Percentiles rank a stretch among this genome's conserved stretches.
Evolutionary conservation across 169 alveolate genomes (phyloP).

Genomic region (Plasmodium cynomolgi): DNA sequence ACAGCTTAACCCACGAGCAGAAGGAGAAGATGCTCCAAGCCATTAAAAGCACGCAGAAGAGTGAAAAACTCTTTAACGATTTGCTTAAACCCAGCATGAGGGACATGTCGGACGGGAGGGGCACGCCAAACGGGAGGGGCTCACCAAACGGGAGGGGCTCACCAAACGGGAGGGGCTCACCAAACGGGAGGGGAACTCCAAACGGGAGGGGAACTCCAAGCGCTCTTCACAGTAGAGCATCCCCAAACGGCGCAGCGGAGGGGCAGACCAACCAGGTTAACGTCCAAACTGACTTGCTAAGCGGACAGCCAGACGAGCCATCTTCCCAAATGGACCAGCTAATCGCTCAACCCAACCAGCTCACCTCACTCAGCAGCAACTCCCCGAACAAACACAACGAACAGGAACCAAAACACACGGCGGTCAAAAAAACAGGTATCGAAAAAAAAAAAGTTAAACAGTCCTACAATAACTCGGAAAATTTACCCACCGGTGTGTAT

Average conservation of each 20-base stretch:
- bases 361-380: neutral
- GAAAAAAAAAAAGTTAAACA: constrained; percentile 54
- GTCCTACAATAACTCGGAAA: constrained; percentile 21
- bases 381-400: neutral
- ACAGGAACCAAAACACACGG: neutral
- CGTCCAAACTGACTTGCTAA: neutral
- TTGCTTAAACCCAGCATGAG: constrained; percentile 12
- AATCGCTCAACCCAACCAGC: neutral
- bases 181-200: neutral
- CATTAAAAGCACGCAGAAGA: constrained; percentile 55
- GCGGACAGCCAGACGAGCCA: neutral
- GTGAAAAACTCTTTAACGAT: constrained; percentile 65
- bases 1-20: constrained; percentile 29
- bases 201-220: neutral
- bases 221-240: neutral
- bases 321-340: neutral
- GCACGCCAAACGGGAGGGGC: constrained; percentile 22
- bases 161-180: neutral
- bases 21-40: constrained; percentile 59
- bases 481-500: constrained; percentile 74
- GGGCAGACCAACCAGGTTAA: neutral
- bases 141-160: neutral
- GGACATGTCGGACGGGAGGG: neutral
- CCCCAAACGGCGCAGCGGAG: neutral
- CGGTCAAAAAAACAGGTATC: constrained; percentile 6